Conservation (phyloP, 1,284 basidiomycete species). For the Apiotrichum akiyoshidainum region DNA sequence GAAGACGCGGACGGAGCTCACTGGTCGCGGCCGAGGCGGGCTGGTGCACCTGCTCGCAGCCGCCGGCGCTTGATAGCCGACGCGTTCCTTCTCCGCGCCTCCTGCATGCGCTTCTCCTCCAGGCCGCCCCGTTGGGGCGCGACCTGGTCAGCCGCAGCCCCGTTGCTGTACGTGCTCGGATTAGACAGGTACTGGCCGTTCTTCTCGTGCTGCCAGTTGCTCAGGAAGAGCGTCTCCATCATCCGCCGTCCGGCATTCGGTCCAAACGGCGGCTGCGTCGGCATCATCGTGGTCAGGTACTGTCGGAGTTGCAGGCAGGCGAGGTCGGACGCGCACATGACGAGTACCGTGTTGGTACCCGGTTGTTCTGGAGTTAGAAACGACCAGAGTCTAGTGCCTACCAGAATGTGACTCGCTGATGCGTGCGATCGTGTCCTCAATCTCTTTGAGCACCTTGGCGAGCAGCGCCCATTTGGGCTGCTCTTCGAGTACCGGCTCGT, state of each 20-base stretch:
- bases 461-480: slow-evolving; percentile 91
- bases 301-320: slow-evolving; percentile 72
- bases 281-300: slow-evolving; percentile 68
- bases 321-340: slow-evolving; percentile 82
- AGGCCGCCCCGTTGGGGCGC: slow-evolving; percentile 29
- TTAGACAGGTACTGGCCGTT: slow-evolving; percentile 36
- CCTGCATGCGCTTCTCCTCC: slow-evolving; percentile 29
- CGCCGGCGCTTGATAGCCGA: slow-evolving; percentile 58
- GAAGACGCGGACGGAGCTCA: no score
- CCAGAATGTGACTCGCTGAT: slow-evolving; percentile 40
- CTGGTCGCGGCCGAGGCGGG: background rate
- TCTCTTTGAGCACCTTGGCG: slow-evolving; percentile 80
- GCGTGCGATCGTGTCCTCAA: slow-evolving; percentile 73
- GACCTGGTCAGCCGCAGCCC: slow-evolving; percentile 35
- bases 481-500: slow-evolving; percentile 87
- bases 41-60: slow-evolving; percentile 35
- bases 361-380: slow-evolving; percentile 52
- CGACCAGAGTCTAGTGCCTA: slow-evolving; percentile 16
- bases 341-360: slow-evolving; percentile 72
- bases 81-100: slow-evolving; percentile 31
- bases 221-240: slow-evolving; percentile 59
- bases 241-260: slow-evolving; percentile 60
- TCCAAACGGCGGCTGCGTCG: slow-evolving; percentile 55
- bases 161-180: slow-evolving; percentile 29
- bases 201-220: slow-evolving; percentile 49